A percentile compares a stretch with the other conserved stretches of the same genome.
phyloP scores from a whole-genome alignment of 2,329 filamentous ascomycete species.

The Chlorencoelia australis region DNA sequence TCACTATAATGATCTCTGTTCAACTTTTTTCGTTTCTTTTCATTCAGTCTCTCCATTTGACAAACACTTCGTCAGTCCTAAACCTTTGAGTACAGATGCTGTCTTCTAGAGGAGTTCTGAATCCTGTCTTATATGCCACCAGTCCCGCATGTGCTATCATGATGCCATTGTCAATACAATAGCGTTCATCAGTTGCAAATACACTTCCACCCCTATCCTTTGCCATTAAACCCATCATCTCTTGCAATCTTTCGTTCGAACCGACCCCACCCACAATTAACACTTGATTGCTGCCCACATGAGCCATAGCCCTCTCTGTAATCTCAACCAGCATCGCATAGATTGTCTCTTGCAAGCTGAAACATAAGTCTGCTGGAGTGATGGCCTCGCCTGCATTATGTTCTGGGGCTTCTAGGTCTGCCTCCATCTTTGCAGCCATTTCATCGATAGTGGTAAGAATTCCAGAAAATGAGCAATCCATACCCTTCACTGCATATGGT shows the following conservation, averaged over 20 bases:
- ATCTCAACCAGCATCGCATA: constrained; percentile 98
- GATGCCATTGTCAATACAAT: constrained; percentile 98
- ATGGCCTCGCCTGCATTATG: constrained; percentile 46
- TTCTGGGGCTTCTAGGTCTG: constrained; percentile 33
- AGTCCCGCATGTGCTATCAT: constrained; percentile 98
- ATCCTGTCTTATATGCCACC: constrained; percentile 73
- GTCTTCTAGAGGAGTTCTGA: constrained; percentile 65
- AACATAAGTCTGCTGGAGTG: constrained; percentile 80
- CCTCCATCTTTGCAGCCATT: constrained; percentile 59
- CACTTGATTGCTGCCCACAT: constrained; percentile 84
- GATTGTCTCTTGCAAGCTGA: constrained; percentile 89
- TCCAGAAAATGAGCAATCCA: constrained; percentile 95
- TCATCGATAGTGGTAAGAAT: constrained; percentile 78
- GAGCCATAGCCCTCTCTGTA: constrained; percentile 95
- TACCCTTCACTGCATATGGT: constrained; percentile 94
- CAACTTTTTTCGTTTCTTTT: too few species aligned
- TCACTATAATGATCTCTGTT: too few species aligned
- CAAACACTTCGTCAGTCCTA: constrained; percentile 70
- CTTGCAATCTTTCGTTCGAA: constrained; percentile 85
- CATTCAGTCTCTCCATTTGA: constrained; percentile 60
- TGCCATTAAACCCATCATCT: constrained; percentile 99
- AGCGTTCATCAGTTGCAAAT: constrained; percentile 91
- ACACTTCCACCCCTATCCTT: constrained; percentile 78
- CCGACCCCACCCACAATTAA: constrained; percentile 93
- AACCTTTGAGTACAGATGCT: constrained; percentile 79